Evolutionary conservation across 352 stramenopile genomes (phyloP), one percentile per base, ranked within the genome.

Genomic region (Globisporangium cederbergense): DNA sequence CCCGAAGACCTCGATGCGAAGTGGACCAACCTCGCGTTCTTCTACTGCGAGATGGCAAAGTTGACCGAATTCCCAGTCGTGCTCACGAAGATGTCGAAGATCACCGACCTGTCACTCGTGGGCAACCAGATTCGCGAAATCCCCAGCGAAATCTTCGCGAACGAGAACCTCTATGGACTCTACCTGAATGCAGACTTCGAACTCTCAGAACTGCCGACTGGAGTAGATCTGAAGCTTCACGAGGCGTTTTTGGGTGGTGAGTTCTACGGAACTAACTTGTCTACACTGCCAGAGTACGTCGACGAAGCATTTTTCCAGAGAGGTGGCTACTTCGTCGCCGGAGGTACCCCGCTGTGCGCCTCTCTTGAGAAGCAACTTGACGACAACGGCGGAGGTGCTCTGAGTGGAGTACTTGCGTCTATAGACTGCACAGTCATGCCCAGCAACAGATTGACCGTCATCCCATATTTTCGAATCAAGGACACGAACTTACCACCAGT

Each of bases 1-100:
- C 72, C 79, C 0, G 62, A 75, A 4, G 60, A 86, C 60, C 49
- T 89, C 0, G 63, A 79, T 34, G 38, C 60, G 18, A 72, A 68
- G n/a, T 88, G 74, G 69, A 53, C 68, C 4, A 42, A 18, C 7
- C 34, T 38, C 34, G 47, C 22, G 40, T 60, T 54, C 45, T 60
- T 66, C 28, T 66, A 66, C 60, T 59, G 50, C n/a, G 60, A 66
- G n/a, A 52, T 54, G 49, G 14, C 28, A 2, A n/a, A 32, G 6
- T 11, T 66, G 20, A 60, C 34, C 6, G 40, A 50, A 6, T 59
- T 66, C 51, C 51, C 51, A 22, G 25, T 14, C 5, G 40, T 45
- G 8, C 60, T 66, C 8, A n/a, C 53, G 3, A 53, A 53, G 10
- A 34, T 60, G 38, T 10, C 9, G 11, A 16, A 13, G 8, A 43